phyloP scores from a whole-genome alignment of 176 grass and related monocot species.

The Triticum timopheevii region DNA sequence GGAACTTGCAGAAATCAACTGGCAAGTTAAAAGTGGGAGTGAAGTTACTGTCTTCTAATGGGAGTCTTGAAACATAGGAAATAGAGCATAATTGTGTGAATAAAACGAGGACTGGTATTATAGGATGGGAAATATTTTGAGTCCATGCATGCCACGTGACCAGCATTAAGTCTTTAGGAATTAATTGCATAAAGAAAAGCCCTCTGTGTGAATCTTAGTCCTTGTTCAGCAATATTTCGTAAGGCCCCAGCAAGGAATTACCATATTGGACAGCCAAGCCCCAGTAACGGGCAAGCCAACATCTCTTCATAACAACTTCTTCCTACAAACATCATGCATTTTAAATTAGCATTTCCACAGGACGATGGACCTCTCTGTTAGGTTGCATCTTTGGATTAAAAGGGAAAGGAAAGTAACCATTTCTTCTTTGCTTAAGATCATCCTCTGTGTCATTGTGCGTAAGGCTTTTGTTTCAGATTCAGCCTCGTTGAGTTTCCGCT shows the following conservation, averaged over 20 bases:
- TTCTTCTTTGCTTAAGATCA: conserved; percentile 91
- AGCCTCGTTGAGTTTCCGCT: conserved; percentile 60
- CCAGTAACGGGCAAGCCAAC: conserved; percentile 97
- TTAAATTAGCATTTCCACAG: conserved; percentile 19
- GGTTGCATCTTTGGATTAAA: conserved; percentile 18
- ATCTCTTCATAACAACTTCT: conserved; percentile 92
- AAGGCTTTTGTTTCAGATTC: conserved; percentile 77
- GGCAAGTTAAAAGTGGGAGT: not conserved
- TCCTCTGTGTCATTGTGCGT: conserved; percentile 76
- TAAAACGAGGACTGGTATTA: not conserved
- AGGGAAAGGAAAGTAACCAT: conserved; percentile 47
- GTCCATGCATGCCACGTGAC: not conserved
- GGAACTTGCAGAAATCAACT: conserved; percentile 1
- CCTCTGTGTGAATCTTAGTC: not conserved
- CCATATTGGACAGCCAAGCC: conserved; percentile 82
- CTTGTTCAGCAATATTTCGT: not conserved
- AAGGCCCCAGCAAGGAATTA: conserved; percentile 23
- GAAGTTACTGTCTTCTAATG: not conserved
- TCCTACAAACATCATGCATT: conserved; percentile 47
- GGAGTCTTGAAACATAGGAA: conserved; percentile 18
- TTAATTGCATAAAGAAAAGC: not conserved
- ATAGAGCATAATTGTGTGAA: not conserved
- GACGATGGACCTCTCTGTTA: not conserved
- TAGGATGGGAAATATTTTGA: not conserved
- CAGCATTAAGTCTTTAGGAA: not conserved